phyloP scores from a whole-genome alignment of 1,284 basidiomycete genomes.

The Ganoderma multipileum region DNA sequence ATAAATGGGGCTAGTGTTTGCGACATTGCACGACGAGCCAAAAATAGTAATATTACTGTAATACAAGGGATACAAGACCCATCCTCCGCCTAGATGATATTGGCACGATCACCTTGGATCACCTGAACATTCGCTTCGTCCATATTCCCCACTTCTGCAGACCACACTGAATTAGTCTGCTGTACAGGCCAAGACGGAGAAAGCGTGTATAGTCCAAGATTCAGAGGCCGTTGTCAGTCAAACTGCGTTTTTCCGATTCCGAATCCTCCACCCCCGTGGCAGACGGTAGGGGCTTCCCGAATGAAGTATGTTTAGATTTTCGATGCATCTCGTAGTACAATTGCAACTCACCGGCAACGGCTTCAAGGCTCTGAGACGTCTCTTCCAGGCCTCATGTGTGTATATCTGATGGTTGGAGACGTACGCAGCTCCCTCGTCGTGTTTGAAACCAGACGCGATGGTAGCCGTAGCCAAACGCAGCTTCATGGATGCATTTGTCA shows the following conservation, averaged over 20 bases:
- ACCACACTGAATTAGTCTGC: not conserved
- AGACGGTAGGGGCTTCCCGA: not conserved
- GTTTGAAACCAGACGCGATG: not conserved
- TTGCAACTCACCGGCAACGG: not conserved
- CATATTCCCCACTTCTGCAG: not conserved
- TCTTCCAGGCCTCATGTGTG: not conserved
- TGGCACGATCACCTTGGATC: too few relatives aligned
- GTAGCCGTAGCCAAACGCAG: not conserved
- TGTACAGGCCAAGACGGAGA: not conserved
- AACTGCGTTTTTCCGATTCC: not conserved
- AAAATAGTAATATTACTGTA: not conserved
- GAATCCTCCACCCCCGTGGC: not conserved
- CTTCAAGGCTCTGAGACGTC: not conserved
- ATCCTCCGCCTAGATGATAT: not conserved
- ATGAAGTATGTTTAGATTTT: too few relatives aligned
- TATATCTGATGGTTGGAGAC: not conserved
- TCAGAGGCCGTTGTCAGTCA: not conserved
- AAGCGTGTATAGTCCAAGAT: too few relatives aligned
- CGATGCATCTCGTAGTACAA: not conserved
- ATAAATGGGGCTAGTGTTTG: too few relatives aligned
- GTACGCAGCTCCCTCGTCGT: not conserved
- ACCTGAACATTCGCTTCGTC: not conserved
- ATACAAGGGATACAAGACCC: not conserved
- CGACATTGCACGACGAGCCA: too few relatives aligned
- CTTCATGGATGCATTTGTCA: not conserved